A percentile compares a stretch with the other conserved stretches of the same genome.
Evolutionary conservation across 2,329 filamentous ascomycete genomes (phyloP).

Genomic region (Fusarium sp.): DNA sequence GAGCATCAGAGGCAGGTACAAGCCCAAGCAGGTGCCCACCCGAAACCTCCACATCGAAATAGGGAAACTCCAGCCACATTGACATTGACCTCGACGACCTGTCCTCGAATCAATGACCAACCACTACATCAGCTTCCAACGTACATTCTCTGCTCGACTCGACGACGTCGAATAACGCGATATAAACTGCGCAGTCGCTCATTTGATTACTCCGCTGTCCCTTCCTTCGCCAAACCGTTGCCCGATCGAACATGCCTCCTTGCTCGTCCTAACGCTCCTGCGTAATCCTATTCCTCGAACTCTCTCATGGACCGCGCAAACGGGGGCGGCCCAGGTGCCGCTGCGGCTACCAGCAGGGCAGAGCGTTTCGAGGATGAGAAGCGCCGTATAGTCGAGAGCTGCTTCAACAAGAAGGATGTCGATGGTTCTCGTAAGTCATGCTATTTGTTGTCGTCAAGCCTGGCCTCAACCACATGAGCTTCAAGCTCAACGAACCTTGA

Average conservation of each 20-base stretch:
- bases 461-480: not conserved
- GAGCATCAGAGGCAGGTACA: slow-evolving; percentile 37
- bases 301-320: slow-evolving; percentile 55
- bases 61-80: slow-evolving; percentile 42
- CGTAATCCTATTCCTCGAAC: slow-evolving; percentile 36
- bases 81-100: slow-evolving; percentile 40
- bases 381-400: slow-evolving; percentile 91
- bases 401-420: slow-evolving; percentile 88
- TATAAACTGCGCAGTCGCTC: slow-evolving; percentile 5
- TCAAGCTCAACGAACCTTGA: not conserved
- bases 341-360: slow-evolving; percentile 61
- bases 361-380: slow-evolving; percentile 98
- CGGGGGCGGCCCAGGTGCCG: slow-evolving; percentile 50
- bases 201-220: not conserved
- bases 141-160: not conserved
- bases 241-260: slow-evolving; percentile 45
- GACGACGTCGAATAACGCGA: not conserved
- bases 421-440: slow-evolving; percentile 81
- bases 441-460: slow-evolving; percentile 23
- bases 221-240: not conserved
- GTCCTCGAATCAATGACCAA: slow-evolving; percentile 32
- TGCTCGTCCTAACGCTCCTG: slow-evolving; percentile 41
- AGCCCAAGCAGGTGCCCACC: slow-evolving; percentile 31
- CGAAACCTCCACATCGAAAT: slow-evolving; percentile 40
- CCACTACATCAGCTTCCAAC: slow-evolving; percentile 6